A percentile compares a stretch with the other conserved stretches of the same genome.
Conservation (phyloP, 257 asterid species). For the Dorcoceras hygrometricum region DNA sequence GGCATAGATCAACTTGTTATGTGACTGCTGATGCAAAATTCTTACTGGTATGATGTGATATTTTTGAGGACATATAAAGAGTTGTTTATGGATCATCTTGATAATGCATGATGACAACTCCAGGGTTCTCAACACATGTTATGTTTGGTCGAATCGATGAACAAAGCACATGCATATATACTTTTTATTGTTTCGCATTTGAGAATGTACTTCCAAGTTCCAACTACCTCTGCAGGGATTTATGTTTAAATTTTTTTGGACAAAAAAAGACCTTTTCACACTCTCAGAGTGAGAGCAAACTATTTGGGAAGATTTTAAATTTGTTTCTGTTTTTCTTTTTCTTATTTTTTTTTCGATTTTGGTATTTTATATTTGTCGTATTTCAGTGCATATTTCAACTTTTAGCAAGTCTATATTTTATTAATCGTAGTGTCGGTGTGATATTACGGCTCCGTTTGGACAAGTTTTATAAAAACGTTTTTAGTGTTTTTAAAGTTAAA, state of each 20-base stretch:
- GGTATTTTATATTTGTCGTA: too few species aligned
- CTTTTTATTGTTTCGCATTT: neutral
- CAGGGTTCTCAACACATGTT: neutral
- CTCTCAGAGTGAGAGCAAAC: too few species aligned
- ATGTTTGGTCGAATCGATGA: neutral
- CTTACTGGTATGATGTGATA: neutral
- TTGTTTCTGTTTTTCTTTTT: too few species aligned
- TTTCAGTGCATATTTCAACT: too few species aligned
- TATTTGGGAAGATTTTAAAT: too few species aligned
- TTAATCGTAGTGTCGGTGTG: too few species aligned
- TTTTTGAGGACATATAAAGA: neutral
- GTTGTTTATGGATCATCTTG: neutral
- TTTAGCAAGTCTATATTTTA: too few species aligned
- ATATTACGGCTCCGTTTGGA: too few species aligned
- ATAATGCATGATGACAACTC: neutral
- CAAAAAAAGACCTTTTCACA: too few species aligned
- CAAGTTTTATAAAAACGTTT: too few species aligned
- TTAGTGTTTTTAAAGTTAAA: too few species aligned
- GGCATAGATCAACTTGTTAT: neutral
- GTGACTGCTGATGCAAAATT: neutral
- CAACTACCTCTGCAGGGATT: neutral
- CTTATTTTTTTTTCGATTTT: too few species aligned
- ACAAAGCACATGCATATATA: neutral
- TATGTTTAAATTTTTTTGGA: neutral
- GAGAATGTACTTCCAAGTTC: neutral